Evolutionary conservation across 2,329 filamentous ascomycete species (phyloP).

Genomic region (Cercospora sp.): DNA sequence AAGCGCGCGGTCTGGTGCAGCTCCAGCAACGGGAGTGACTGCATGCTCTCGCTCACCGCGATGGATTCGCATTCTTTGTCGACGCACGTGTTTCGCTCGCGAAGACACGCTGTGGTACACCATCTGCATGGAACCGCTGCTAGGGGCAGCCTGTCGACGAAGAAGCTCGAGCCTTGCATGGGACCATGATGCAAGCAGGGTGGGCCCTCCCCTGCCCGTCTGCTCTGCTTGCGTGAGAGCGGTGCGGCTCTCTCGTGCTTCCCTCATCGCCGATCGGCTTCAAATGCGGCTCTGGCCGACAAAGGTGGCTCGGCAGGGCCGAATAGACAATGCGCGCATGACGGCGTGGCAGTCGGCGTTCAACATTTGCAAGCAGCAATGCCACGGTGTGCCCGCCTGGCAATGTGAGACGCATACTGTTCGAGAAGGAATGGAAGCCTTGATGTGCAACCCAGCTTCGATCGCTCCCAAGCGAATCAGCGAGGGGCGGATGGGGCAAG

Average conservation of each 20-base stretch:
- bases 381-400: not conserved
- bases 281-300: constrained; percentile 1
- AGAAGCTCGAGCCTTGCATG: constrained; percentile 13
- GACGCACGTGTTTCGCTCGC: not conserved
- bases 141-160: not conserved
- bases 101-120: not conserved
- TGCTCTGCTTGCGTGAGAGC: constrained; percentile 5
- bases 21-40: not conserved
- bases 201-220: not conserved
- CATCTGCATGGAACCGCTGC: not conserved
- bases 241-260: not conserved
- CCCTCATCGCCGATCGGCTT: not conserved
- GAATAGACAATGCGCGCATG: not conserved
- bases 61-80: not conserved
- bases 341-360: not conserved
- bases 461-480: constrained; percentile 10
- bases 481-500: not conserved
- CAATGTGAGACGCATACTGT: constrained; percentile 2
- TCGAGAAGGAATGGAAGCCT: constrained; percentile 23
- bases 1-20: not conserved
- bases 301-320: not conserved
- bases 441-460: constrained; percentile 6
- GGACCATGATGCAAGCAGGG: not conserved
- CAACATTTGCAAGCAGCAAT: not conserved
- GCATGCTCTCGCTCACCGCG: not conserved